Evolutionary conservation across 2,329 filamentous ascomycete species (phyloP).

Genomic region (Teratosphaeria destructans): DNA sequence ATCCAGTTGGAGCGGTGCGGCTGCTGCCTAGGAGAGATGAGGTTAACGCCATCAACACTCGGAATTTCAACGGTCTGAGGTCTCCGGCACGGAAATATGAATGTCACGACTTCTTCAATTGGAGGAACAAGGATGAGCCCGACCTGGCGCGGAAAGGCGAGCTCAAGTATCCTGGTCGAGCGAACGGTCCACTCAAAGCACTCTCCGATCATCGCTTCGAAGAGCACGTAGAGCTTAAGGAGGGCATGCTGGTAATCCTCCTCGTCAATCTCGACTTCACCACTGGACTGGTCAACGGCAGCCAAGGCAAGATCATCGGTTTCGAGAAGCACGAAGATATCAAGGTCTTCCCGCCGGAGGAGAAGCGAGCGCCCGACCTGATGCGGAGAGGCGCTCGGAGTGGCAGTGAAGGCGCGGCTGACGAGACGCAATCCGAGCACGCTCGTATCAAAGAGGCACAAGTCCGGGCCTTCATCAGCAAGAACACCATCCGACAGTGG

Average conservation of each 20-base stretch:
- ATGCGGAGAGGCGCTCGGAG: not conserved
- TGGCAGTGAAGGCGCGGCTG: not conserved
- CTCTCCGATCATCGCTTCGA: conserved; percentile 36
- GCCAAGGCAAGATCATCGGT: conserved; percentile 36
- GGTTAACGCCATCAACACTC: conserved; percentile 2
- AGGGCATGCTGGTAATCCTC: conserved; percentile 44
- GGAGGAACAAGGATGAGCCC: conserved; percentile 10
- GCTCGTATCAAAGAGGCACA: not conserved
- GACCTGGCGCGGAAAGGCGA: conserved; percentile 4
- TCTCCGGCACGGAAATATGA: conserved; percentile 1
- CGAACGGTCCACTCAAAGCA: conserved; percentile 8
- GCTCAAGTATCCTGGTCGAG: conserved; percentile 3
- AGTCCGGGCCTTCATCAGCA: conserved; percentile 30
- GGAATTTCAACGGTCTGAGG: conserved; percentile 12
- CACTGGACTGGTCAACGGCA: conserved; percentile 37
- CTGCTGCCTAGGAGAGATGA: conserved; percentile 25
- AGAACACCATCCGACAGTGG: conserved; percentile 28
- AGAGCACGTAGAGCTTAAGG: conserved; percentile 35
- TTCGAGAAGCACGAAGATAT: conserved; percentile 16
- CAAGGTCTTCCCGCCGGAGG: conserved; percentile 3
- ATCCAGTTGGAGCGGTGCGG: conserved; percentile 34
- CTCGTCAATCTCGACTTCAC: conserved; percentile 39
- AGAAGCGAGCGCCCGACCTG: conserved; percentile 3
- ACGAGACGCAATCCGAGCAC: not conserved
- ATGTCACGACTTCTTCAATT: conserved; percentile 20